phyloP scores from a whole-genome alignment of 345 rosid species.

The Gossypium bickii region DNA sequence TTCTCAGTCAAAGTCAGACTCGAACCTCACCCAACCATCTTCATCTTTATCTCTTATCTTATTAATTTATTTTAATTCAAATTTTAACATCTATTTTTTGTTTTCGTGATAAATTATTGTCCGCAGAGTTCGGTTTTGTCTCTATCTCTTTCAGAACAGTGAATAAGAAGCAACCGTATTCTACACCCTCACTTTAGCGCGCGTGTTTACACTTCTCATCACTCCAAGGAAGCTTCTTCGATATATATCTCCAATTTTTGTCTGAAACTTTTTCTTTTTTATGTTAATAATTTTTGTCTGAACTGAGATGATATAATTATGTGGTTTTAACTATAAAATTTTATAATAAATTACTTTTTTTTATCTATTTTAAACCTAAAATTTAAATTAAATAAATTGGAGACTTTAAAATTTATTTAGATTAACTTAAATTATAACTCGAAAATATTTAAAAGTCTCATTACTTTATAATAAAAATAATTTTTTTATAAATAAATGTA shows the following conservation, averaged over 20 bases:
- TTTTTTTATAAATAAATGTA: too few relatives aligned
- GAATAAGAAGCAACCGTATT: background rate
- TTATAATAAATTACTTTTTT: too few relatives aligned
- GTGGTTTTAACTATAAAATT: too few relatives aligned
- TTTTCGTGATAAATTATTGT: conserved; percentile 21
- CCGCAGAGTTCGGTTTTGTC: conserved; percentile 20
- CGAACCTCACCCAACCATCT: conserved; percentile 41
- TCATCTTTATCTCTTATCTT: conserved; percentile 47
- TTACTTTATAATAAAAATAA: too few relatives aligned
- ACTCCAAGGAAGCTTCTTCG: background rate
- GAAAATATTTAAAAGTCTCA: too few relatives aligned
- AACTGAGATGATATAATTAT: too few relatives aligned
- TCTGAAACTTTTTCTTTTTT: too few relatives aligned
- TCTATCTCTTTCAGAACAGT: conserved; percentile 30
- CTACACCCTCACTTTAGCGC: background rate
- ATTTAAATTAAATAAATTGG: too few relatives aligned
- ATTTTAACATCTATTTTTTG: background rate
- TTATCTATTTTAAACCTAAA: too few relatives aligned
- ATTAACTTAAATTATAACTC: too few relatives aligned
- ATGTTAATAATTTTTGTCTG: too few relatives aligned
- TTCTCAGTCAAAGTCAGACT: conserved; percentile 53
- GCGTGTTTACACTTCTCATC: background rate
- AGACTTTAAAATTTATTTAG: too few relatives aligned
- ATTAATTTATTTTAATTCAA: background rate
- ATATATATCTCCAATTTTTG: background rate